Evolutionary conservation across 352 stramenopile genomes (phyloP).

Genomic region (Globisporangium barbulae): DNA sequence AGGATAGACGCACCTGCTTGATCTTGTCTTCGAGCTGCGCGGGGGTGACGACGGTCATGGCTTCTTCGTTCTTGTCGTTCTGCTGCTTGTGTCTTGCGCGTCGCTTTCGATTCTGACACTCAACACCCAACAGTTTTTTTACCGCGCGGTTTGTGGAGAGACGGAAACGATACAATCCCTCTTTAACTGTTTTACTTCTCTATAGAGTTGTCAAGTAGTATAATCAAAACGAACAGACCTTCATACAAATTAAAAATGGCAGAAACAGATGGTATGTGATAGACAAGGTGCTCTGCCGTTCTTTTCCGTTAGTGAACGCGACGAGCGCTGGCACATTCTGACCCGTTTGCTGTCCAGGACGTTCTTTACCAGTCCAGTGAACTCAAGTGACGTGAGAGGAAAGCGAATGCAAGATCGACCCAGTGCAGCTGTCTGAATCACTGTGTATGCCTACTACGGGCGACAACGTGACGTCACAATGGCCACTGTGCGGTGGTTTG

Average conservation of each 20-base stretch:
- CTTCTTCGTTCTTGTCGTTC: neutral
- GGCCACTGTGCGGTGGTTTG: neutral
- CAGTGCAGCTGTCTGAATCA: neutral
- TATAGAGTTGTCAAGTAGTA: neutral
- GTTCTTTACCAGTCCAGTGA: neutral
- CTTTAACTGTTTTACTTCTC: neutral
- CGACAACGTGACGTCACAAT: no score
- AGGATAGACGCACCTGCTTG: slow-evolving; percentile 31
- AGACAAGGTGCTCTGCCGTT: no score
- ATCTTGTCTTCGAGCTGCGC: slow-evolving; percentile 54
- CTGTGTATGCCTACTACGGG: no score
- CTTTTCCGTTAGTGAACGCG: no score
- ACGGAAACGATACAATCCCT: neutral
- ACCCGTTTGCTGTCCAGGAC: neutral
- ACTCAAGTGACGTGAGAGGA: no score
- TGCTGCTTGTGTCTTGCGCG: neutral
- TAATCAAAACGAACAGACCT: no score
- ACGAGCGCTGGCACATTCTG: no score
- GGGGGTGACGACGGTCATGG: slow-evolving; percentile 51
- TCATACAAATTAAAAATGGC: no score
- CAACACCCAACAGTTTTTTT: neutral
- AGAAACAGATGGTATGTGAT: no score
- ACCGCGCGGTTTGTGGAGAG: neutral
- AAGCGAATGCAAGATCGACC: neutral
- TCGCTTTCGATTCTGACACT: slow-evolving; percentile 3